Evolutionary conservation across 495 filamentous ascomycete species (phyloP).

Genomic region (Parachaetomium inaequale): DNA sequence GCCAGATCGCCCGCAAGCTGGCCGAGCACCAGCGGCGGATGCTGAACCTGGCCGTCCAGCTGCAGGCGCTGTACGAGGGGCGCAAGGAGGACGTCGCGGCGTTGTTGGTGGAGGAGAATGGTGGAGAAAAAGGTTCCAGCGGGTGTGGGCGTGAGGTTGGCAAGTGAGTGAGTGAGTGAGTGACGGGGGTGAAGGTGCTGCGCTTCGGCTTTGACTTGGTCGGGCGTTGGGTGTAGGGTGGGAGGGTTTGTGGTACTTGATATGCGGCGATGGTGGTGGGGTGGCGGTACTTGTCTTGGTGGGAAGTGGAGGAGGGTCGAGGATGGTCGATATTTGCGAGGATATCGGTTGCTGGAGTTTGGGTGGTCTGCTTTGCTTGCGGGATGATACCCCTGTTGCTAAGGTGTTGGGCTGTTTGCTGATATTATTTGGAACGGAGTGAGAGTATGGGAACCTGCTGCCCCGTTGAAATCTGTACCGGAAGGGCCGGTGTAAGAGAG

Average conservation of each 20-base stretch:
- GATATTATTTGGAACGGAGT: not conserved
- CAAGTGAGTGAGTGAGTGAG: too few species aligned
- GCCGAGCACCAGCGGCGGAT: slow-evolving; percentile 23
- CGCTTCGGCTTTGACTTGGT: not conserved
- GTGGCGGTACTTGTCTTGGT: not conserved
- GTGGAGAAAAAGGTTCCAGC: too few species aligned
- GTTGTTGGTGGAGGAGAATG: not conserved
- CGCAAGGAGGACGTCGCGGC: slow-evolving; percentile 22
- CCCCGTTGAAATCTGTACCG: not conserved
- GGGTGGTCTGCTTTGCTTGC: not conserved
- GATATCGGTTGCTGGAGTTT: not conserved
- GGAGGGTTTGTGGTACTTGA: too few species aligned
- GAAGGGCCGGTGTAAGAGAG: not conserved
- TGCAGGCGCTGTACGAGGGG: slow-evolving; percentile 28
- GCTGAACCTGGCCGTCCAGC: slow-evolving; percentile 26
- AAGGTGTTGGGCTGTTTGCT: not conserved
- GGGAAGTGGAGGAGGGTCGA: not conserved
- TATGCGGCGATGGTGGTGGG: not conserved
- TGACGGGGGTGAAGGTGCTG: not conserved
- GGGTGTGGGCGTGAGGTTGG: too few species aligned
- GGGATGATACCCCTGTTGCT: slow-evolving; percentile 14
- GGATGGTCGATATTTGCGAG: not conserved
- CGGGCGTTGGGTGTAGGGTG: too few species aligned
- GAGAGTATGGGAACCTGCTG: not conserved
- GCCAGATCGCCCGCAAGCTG: slow-evolving; percentile 22